These are phyloP conservation scores for Pythium insidiosum DNA, from an alignment of 352 stramenopile genomes.

Conservation along the genomic window DNA sequence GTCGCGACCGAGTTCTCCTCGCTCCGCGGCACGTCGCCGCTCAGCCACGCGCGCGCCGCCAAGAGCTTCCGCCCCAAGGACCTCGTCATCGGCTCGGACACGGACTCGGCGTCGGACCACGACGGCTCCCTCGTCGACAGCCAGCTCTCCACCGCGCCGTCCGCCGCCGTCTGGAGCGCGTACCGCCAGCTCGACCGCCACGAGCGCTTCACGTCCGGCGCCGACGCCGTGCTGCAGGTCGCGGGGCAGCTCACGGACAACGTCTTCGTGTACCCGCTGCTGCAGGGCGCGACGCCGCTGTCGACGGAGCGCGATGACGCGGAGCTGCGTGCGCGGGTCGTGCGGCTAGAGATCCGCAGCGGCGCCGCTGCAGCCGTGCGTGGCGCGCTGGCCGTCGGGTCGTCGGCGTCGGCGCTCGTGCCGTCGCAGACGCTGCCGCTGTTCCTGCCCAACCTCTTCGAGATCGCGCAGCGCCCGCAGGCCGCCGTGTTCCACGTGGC, in stretches of 20 bases:
- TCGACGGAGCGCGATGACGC: constrained; percentile 8
- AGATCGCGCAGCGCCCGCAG: constrained; percentile 30
- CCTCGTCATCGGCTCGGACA: constrained; percentile 12
- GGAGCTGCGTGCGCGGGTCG: constrained; percentile 36
- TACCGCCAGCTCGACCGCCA: constrained; percentile 27
- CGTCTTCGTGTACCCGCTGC: constrained; percentile 59
- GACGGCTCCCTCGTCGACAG: background rate
- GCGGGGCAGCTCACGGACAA: constrained; percentile 47
- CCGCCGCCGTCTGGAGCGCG: constrained; percentile 19
- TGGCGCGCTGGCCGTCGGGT: constrained; percentile 46
- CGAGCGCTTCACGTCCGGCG: constrained; percentile 48
- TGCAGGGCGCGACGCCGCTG: constrained; percentile 11
- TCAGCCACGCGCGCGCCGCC: too few species aligned
- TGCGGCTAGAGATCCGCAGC: constrained; percentile 48
- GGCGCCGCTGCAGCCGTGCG: constrained; percentile 49
- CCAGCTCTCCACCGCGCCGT: background rate
- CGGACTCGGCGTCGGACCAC: constrained; percentile 2
- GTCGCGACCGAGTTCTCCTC: too few species aligned
- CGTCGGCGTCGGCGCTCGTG: constrained; percentile 37
- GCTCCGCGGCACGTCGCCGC: too few species aligned
- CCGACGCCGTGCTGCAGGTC: constrained; percentile 44
- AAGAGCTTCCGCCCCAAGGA: constrained; percentile 8
- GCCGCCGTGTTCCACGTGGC: constrained; percentile 55
- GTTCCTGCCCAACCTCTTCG: constrained; percentile 66
- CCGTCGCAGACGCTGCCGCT: constrained; percentile 69